Percentiles rank a stretch among this genome's conserved stretches.
These are phyloP conservation scores for Spathaspora jeffriesii DNA, from an alignment of 1,139 yeast species.

Conservation along the genomic window DNA sequence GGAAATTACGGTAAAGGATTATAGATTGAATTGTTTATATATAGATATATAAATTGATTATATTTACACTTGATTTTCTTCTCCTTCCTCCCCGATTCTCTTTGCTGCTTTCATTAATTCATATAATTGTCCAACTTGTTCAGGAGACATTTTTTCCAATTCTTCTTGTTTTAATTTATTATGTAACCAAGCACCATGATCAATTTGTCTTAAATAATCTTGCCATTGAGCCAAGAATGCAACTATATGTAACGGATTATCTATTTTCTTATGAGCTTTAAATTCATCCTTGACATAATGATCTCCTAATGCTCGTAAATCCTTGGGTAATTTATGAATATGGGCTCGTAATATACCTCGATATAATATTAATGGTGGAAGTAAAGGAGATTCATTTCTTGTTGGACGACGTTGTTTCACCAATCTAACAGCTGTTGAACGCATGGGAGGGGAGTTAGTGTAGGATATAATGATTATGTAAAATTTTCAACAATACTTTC, in stretches of 20 bases:
- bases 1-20: constrained; percentile 92
- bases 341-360: constrained; percentile 82
- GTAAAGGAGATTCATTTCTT: constrained; percentile 53
- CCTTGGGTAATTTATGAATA: constrained; percentile 56
- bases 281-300: constrained; percentile 88
- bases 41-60: not conserved
- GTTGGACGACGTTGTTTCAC: constrained; percentile 63
- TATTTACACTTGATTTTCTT: not conserved
- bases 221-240: constrained; percentile 97
- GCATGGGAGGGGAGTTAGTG: constrained; percentile 35
- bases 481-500: not conserved
- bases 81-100: constrained; percentile 35
- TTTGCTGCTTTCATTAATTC: constrained; percentile 50
- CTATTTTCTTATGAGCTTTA: constrained; percentile 77
- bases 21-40: constrained; percentile 27
- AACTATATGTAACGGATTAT: constrained; percentile 90
- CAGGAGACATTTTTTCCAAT: constrained; percentile 84
- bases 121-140: constrained; percentile 79
- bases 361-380: constrained; percentile 83
- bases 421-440: constrained; percentile 42
- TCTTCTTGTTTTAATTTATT: constrained; percentile 66
- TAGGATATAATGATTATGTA: not conserved
- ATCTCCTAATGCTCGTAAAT: constrained; percentile 82
- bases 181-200: constrained; percentile 76
- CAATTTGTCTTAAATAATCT: constrained; percentile 72